These are phyloP conservation scores for Priceomyces fermenticarens DNA, from an alignment of 805 yeast genomes.

Conservation along the genomic window DNA sequence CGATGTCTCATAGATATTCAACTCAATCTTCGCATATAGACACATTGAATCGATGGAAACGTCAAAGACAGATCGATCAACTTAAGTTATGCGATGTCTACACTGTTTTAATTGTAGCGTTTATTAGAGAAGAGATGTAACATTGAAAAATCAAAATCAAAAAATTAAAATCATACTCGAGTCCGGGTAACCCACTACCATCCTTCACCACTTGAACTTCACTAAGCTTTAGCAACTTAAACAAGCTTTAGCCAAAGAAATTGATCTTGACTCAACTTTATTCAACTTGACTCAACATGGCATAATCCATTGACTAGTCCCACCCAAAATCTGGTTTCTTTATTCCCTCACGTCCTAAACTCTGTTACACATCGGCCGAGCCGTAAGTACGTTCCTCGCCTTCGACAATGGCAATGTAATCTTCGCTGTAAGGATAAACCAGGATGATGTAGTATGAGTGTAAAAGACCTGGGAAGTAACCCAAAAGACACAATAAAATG, in stretches of 20 bases:
- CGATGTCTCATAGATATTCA: constrained; percentile 5
- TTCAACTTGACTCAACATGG: too few relatives aligned
- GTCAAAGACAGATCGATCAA: constrained; percentile 35
- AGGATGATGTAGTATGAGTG: constrained; percentile 80
- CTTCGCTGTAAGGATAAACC: constrained; percentile 53
- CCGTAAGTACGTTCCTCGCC: constrained; percentile 26
- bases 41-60: constrained; percentile 46
- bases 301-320: too few relatives aligned
- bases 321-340: too few relatives aligned
- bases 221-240: too few relatives aligned
- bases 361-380: constrained; percentile 13
- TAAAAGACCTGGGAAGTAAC: constrained; percentile 73
- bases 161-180: too few relatives aligned
- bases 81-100: constrained; percentile 42
- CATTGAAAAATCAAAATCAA: too few relatives aligned
- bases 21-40: constrained; percentile 42
- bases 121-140: too few relatives aligned
- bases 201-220: too few relatives aligned
- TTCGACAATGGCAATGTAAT: constrained; percentile 20
- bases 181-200: constrained; percentile 7
- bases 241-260: too few relatives aligned
- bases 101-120: neutral
- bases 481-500: constrained; percentile 65
- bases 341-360: too few relatives aligned
- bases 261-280: too few relatives aligned